Base-by-base conservation (phyloP, 495 filamentous ascomycete genomes). In the Penicillium tannophilum region DNA sequence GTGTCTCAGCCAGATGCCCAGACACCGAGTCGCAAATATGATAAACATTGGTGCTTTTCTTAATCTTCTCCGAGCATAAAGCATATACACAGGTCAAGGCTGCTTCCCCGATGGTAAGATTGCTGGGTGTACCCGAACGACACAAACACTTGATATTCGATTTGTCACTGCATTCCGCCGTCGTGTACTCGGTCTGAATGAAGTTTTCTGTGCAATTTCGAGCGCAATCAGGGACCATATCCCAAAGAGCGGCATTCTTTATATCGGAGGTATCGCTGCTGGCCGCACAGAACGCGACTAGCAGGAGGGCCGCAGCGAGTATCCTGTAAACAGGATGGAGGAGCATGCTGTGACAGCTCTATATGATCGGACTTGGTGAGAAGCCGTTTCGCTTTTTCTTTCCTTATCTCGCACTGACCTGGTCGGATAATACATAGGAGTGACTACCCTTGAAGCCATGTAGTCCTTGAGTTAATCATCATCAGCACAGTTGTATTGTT, bases 21-120 rank as follows among this genome's bases (percentile, higher is more conserved):
- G 71, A 51, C 20, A 87, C 71, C 2, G 76, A 76, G 45, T 74
- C 71, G 60, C 88, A 91, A 68, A 90, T 86, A 50, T 72, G 67
- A 63, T 84, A 86, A 17, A 79, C 84, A 41, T 73, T 75, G 7
- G 66, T 63, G 10, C 46, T 63, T 14, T 66, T 52, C 5, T 63
- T 54, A 7, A 67, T 60, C 2, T 66, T 55, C 17, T 68, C 47
- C 19, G 73, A 56, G 49, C 82, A 84, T 23, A 60, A 50, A 2
- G 81, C 79, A 47, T 80, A 68, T 12, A 86, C 78, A 66, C 89
- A 92, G 57, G 82, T 80, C 55, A 89, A 66, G 9, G 82, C 86
- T 7, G 79, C 87, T 69, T 91, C 89, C 11, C 88, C 88, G 48
- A 93, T 54, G 0, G 89, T 90, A 56, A 86, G 86, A 31, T 86